These are phyloP conservation scores for Prunus salicina DNA, from an alignment of 306 rosid species.

Conservation along the genomic window DNA sequence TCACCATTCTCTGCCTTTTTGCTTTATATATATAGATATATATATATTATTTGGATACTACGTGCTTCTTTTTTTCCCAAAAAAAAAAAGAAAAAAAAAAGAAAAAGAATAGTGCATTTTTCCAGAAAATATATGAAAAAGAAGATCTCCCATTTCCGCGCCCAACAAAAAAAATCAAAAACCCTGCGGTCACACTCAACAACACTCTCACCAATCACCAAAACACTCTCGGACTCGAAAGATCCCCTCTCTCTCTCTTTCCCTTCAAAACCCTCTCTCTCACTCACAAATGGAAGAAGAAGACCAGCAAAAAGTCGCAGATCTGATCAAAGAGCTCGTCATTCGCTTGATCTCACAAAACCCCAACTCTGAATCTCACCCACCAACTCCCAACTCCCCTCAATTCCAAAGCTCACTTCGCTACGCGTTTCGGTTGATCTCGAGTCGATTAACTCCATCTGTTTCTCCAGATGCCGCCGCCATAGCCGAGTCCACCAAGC, in stretches of 20 bases:
- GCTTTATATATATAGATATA: no score
- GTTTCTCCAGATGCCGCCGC: constrained; percentile 83
- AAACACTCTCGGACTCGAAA: background rate
- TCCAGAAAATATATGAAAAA: background rate
- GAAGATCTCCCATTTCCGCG: background rate
- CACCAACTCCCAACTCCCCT: constrained; percentile 39
- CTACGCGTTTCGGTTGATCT: constrained; percentile 80
- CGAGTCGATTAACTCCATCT: constrained; percentile 74
- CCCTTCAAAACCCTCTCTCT: background rate
- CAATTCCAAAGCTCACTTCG: constrained; percentile 64
- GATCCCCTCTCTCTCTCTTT: background rate
- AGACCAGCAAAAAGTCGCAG: constrained; percentile 70
- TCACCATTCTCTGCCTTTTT: no score
- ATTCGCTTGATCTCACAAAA: constrained; percentile 59
- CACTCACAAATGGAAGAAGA: constrained; percentile 70
- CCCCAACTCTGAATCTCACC: constrained; percentile 38
- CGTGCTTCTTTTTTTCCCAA: background rate
- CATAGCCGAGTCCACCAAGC: constrained; percentile 85
- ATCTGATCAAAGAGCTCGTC: constrained; percentile 82
- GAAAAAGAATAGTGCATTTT: background rate
- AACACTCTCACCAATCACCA: background rate
- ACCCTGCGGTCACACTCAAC: background rate
- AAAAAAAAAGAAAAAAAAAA: background rate
- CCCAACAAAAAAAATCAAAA: constrained; percentile 11
- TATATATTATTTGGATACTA: no score